Evolutionary conservation across 106 monocot genomes (phyloP), one percentile per base, ranked within the genome.

Genomic region (Allium sativum): DNA sequence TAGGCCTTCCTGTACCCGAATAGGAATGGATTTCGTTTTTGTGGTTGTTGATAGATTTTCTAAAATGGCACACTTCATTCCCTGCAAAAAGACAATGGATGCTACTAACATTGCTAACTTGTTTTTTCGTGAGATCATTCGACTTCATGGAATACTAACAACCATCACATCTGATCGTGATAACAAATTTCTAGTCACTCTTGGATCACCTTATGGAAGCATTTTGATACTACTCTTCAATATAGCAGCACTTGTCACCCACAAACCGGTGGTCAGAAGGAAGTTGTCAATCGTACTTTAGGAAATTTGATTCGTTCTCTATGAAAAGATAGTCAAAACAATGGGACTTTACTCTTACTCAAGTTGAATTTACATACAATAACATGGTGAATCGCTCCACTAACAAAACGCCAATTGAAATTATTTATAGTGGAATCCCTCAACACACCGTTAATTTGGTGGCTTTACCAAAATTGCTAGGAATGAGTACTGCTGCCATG

Each of bases 31-130:
- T 45, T 72, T 19, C 4, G 55, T 72, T 12, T 40, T 72, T 20
- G 71, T 64, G 6, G 71, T 64, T 22, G 63, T 64, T 63, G 63
- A 63, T 64, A 44, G 54, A 7, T 72, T 72, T 45, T 21, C 14
- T 9, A 63, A 71, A 22, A 71, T 71, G 62, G 20, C 71, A 7
- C 71, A 71, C 22, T 71, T 71, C 40, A 42, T 71, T 60, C 17
- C 71, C 13, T 71, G 71, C 13, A 50, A 48, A 8, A 70, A 70
- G 10, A 70, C 59, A 3, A 31, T 48, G 8, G 18, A 70, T 70
- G 70, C 47, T 44, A 44, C 62, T 15, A 12, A 62, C 19, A 31
- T 71, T 62, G 63, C 20, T 55, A 13, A 55, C 8, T 8, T 71
- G 5, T 71, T 18, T 64, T 71, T 71, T 0, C 16, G 44, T 15